Evolutionary conservation across 2,329 filamentous ascomycete genomes (phyloP).

Genomic region (Fusarium nanum): DNA sequence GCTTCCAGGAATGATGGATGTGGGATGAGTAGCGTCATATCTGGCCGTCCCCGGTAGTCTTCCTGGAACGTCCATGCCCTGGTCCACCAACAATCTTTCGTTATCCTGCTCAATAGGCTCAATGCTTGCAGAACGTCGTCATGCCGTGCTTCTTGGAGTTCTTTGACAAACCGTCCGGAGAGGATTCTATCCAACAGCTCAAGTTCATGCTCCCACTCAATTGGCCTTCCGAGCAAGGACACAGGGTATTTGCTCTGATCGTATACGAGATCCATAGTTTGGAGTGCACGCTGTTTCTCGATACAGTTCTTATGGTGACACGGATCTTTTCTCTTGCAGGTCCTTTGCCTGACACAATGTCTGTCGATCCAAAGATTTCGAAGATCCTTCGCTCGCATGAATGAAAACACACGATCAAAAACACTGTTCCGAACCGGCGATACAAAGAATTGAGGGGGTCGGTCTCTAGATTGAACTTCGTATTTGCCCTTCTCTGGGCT

Average conservation of each 20-base stretch:
- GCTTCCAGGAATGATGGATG: neutral
- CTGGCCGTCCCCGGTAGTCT: neutral
- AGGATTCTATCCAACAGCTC: neutral
- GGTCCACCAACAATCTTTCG: slow-evolving; percentile 6
- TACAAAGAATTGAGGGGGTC: no score
- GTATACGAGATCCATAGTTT: slow-evolving; percentile 5
- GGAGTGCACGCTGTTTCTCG: neutral
- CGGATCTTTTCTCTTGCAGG: neutral
- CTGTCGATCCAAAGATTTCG: neutral
- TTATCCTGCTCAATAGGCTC: neutral
- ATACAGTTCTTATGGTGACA: neutral
- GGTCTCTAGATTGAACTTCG: no score
- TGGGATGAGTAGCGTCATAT: neutral
- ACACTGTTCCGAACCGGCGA: slow-evolving; percentile 5
- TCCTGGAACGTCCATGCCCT: slow-evolving; percentile 5
- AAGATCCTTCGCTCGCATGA: neutral
- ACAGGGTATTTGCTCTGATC: neutral
- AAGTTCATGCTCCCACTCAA: slow-evolving; percentile 6
- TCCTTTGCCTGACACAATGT: neutral
- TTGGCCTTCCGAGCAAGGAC: neutral
- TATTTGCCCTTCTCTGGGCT: no score
- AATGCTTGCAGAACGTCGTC: neutral
- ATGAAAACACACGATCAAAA: slow-evolving; percentile 1
- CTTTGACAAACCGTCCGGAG: no score
- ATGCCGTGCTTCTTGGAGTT: no score